Evolutionary conservation across 208 protist species (phyloP).

Genomic region (Naegleria lovaniensis): DNA sequence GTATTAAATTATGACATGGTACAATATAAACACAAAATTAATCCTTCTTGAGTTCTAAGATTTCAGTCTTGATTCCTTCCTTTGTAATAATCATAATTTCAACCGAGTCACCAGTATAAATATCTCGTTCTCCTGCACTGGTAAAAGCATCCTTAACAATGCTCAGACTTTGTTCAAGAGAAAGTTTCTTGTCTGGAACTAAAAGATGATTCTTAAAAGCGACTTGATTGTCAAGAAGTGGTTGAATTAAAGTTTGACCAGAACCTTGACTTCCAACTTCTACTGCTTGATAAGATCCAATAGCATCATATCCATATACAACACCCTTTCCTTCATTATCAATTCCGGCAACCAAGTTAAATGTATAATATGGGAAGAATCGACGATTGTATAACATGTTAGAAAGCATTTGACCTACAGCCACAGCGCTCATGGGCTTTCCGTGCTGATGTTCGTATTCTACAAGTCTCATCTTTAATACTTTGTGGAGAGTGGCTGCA

Average conservation of each 20-base stretch:
- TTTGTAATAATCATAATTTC: slow-evolving; percentile 81
- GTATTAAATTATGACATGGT: neutral
- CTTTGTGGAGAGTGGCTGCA: slow-evolving; percentile 85
- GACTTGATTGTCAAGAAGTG: slow-evolving; percentile 93
- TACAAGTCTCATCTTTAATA: slow-evolving; percentile 78
- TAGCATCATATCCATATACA: slow-evolving; percentile 95
- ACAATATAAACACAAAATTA: too few relatives aligned
- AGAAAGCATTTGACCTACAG: slow-evolving; percentile 91
- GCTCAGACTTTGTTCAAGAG: slow-evolving; percentile 66
- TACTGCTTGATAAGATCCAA: slow-evolving; percentile 90
- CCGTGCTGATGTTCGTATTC: slow-evolving; percentile 89
- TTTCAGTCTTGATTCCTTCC: slow-evolving; percentile 41
- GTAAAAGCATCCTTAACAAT: slow-evolving; percentile 92
- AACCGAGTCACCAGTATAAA: slow-evolving; percentile 85
- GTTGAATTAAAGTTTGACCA: slow-evolving; percentile 86
- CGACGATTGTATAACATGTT: slow-evolving; percentile 92
- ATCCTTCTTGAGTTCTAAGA: slow-evolving; percentile 20
- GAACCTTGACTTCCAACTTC: slow-evolving; percentile 81
- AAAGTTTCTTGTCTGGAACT: slow-evolving; percentile 34
- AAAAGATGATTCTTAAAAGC: slow-evolving; percentile 71
- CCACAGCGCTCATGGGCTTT: slow-evolving; percentile 73
- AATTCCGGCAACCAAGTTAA: slow-evolving; percentile 94
- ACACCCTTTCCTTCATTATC: slow-evolving; percentile 85
- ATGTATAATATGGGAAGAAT: slow-evolving; percentile 99
- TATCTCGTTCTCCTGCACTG: slow-evolving; percentile 90